Base-by-base conservation (phyloP, 106 monocot species). In the Posidonia australis region DNA sequence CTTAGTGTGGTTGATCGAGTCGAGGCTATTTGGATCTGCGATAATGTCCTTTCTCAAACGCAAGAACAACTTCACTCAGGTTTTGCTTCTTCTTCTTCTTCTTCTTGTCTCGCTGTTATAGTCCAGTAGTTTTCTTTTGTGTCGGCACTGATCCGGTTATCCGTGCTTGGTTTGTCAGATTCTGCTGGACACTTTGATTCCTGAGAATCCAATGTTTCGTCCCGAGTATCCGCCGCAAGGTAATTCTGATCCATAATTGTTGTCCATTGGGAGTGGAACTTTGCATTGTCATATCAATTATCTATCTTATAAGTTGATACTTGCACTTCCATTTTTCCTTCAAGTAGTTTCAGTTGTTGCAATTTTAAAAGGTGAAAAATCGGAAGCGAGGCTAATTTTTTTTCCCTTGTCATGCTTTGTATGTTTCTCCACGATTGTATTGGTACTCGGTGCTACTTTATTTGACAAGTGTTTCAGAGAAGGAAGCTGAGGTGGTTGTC, bases 221-320 rank as follows among this genome's bases (percentile, higher is more conserved):
- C 90, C 90, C 0, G 90, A 98, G 69, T 87, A 73, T 62, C 90
- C 90, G 2, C 81, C 78, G 13, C 90, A 87, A 83, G 98, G 90
- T 91, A 69, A 21, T 26, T 61, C n/a, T 22, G 14, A 42, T 13
- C 14, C 21, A 23, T 21, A 54, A 2, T 2, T 54, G 19, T 5
- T 21, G 19, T 12, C 10, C 22, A 54, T 26, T 49, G 58, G 24
- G 17, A n/a, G 41, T 51, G 13, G 24, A 47, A 25, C 19, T 61
- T 23, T 56, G 13, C 11, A 26, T 36, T 2, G 7, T 36, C 36
- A 36, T 36, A 2, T 36, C 5, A 36, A 36, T 36, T 7, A 7
- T 36, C 7, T 4, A 4, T 36, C 36, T 36, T n/a, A n/a, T n/a
- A n/a, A n/a, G n/a, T n/a, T n/a, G n/a, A n/a, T n/a, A n/a, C n/a